Evolutionary conservation across 495 filamentous ascomycete species (phyloP).

Genomic region (Penicillium pulvis): DNA sequence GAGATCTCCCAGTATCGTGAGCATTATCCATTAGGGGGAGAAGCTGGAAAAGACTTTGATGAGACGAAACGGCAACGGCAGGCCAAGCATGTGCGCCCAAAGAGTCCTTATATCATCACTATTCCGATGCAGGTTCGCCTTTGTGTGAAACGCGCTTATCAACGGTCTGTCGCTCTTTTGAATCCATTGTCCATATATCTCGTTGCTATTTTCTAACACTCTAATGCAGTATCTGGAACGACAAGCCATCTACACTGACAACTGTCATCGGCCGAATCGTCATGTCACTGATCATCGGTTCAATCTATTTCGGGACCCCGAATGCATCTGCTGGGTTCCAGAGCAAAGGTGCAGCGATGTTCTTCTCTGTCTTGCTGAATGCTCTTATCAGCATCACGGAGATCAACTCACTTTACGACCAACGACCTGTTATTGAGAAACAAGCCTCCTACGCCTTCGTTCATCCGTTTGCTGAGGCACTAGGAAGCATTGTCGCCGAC

Average conservation of each 20-base stretch:
- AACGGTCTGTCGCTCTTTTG: slow-evolving; percentile 30
- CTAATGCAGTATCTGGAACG: slow-evolving; percentile 59
- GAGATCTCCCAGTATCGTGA: slow-evolving; percentile 74
- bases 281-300: slow-evolving; percentile 83
- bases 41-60: slow-evolving; percentile 67
- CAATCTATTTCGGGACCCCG: slow-evolving; percentile 82
- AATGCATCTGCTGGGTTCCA: slow-evolving; percentile 68
- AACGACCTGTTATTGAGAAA: slow-evolving; percentile 66
- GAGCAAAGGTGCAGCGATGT: slow-evolving; percentile 78
- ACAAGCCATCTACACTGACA: slow-evolving; percentile 73
- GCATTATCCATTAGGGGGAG: slow-evolving; percentile 63
- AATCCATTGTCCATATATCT: no score
- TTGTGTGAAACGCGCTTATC: slow-evolving; percentile 63
- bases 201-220: background rate
- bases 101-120: slow-evolving; percentile 78
- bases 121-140: slow-evolving; percentile 69
- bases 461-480: slow-evolving; percentile 60
- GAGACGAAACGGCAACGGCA: slow-evolving; percentile 60
- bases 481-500: slow-evolving; percentile 61
- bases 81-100: slow-evolving; percentile 55
- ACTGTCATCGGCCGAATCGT: slow-evolving; percentile 76
- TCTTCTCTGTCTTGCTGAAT: slow-evolving; percentile 80
- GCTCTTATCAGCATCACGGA: slow-evolving; percentile 58
- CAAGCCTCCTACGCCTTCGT: slow-evolving; percentile 68
- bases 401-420: slow-evolving; percentile 61